phyloP scores from a whole-genome alignment of 345 rosid genomes.

The Eucalyptus paniculata region DNA sequence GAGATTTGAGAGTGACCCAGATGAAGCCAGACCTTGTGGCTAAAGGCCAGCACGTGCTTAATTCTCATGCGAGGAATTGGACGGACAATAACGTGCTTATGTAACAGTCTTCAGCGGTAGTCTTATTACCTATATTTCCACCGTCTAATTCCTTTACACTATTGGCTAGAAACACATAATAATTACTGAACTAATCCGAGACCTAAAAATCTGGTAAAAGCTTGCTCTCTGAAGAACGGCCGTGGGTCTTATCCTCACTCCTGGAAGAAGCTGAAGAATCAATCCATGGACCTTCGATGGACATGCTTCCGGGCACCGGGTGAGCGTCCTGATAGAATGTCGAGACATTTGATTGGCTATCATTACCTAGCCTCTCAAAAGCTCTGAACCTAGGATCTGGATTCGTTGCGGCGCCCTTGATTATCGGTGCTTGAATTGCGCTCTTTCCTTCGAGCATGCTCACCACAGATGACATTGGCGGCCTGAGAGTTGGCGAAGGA shows the following conservation, averaged over 20 bases:
- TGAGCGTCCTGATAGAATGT: constrained; percentile 22
- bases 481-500: constrained; percentile 80
- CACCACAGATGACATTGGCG: constrained; percentile 72
- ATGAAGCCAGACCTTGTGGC: neutral
- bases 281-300: constrained; percentile 58
- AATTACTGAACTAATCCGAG: neutral
- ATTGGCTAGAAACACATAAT: neutral
- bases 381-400: constrained; percentile 71
- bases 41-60: neutral
- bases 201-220: constrained; percentile 7
- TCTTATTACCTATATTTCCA: neutral
- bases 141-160: neutral
- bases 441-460: constrained; percentile 72
- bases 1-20: neutral
- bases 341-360: constrained; percentile 43
- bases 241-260: constrained; percentile 12
- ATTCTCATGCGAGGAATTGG: neutral
- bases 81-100: neutral
- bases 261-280: constrained; percentile 35
- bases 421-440: constrained; percentile 54
- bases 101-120: neutral
- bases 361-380: constrained; percentile 53
- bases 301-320: constrained; percentile 18
- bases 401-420: constrained; percentile 32
- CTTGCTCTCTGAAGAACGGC: constrained; percentile 9